Percentiles rank a stretch among this genome's conserved stretches.
Evolutionary conservation across 257 asterid genomes (phyloP).

Genomic region (Jacaranda copaia): DNA sequence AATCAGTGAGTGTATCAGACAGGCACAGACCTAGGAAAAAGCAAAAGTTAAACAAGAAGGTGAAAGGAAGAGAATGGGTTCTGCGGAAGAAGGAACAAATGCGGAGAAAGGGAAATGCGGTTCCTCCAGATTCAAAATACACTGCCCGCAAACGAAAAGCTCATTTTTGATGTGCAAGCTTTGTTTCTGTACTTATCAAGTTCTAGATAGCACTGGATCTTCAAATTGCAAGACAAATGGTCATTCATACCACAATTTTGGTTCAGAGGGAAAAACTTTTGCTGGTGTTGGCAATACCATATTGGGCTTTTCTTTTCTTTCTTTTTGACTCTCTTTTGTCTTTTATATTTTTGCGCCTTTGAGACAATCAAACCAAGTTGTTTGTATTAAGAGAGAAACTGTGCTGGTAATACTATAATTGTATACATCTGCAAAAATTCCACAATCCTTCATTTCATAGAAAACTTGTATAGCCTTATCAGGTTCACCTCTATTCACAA

Average conservation of each 20-base stretch:
- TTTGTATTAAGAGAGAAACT: too few relatives aligned
- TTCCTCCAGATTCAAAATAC: constrained; percentile 80
- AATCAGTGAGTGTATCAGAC: constrained; percentile 75
- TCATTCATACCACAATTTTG: background rate
- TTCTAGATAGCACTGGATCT: background rate
- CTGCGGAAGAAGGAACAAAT: constrained; percentile 75
- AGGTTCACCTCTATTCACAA: too few relatives aligned
- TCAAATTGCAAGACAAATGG: background rate
- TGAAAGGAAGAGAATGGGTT: constrained; percentile 84
- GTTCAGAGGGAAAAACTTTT: background rate
- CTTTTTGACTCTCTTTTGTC: background rate
- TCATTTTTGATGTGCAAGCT: constrained; percentile 53
- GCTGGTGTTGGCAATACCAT: too few relatives aligned
- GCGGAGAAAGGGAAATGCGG: constrained; percentile 78
- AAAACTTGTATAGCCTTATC: too few relatives aligned
- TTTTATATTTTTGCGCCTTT: background rate
- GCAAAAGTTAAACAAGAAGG: constrained; percentile 80
- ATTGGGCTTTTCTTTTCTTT: background rate
- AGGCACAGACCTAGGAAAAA: constrained; percentile 81
- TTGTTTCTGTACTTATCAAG: background rate
- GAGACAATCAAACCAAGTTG: background rate
- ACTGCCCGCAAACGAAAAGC: constrained; percentile 92
- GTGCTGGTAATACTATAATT: too few relatives aligned
- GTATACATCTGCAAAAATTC: too few relatives aligned
- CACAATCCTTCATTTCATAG: too few relatives aligned